Base-by-base conservation (phyloP, 2,329 filamentous ascomycete species). In the Aciculosporium take region DNA sequence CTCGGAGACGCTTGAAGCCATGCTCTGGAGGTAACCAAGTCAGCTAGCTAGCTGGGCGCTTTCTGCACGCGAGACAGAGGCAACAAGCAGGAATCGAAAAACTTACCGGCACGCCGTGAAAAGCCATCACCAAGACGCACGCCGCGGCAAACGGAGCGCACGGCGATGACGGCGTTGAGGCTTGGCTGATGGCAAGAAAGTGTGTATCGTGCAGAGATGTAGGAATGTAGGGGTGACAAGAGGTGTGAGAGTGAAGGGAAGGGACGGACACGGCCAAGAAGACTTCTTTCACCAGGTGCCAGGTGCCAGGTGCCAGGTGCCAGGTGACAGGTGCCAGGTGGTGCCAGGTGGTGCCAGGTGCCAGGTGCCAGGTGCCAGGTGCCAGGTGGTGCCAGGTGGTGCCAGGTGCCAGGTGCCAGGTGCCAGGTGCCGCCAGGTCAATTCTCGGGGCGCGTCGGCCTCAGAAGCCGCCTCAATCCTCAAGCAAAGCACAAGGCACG, bases 1-100 rank as follows among this genome's bases (percentile, higher is more conserved):
- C 29, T 67, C 66, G 38, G 64, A 54, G 7, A 62, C 61, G 45
- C 59, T 62, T 37, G 62, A 62, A 46, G 62, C 63, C 51, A 69
- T 58, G 48, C 57, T 62, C 63, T 64, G 27, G 32, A 40, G 18
- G 23, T 38, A 12, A 31, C 30, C 8, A 44, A 29, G 48, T 56
- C 42, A 56, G 53, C 47, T 15, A 10, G 17, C 13, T 5, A 9
- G 7, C 8, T 7, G 10, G 5, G 10, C 27, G 27, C 7, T 28
- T 28, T 28, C 27, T 6, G 36, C 13, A 20, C 4, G 27, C 30
- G 34, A 23, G 31, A 29, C 28, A 15, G 10, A 10, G 24, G 1
- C 34, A 18, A 12, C n/a, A 13, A 13, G 15, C 5, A 9, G 5
- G 10, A 9, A 31, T 4, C n/a, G 5, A 18, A 25, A 17, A 8